phyloP scores from a whole-genome alignment of 257 asterid species.

The Ligustrum vulgare region DNA sequence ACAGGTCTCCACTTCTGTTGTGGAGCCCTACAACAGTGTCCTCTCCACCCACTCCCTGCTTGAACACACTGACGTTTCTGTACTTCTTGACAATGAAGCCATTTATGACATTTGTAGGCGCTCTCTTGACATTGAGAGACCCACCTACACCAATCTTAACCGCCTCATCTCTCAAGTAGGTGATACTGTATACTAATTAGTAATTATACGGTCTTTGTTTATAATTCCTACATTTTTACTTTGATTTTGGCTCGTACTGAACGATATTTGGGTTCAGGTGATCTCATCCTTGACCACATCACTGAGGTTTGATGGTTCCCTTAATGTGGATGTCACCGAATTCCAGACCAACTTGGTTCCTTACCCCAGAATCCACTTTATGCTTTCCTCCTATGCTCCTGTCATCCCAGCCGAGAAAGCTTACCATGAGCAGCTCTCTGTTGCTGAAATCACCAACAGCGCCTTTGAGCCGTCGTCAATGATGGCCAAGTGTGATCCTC shows the following conservation, averaged over 20 bases:
- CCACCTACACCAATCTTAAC: constrained; percentile 44
- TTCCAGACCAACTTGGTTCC: constrained; percentile 49
- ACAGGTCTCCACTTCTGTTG: constrained; percentile 49
- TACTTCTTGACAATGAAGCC: constrained; percentile 44
- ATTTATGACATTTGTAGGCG: constrained; percentile 47
- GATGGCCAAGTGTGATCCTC: constrained; percentile 50
- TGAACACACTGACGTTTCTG: constrained; percentile 49
- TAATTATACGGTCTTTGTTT: too few relatives aligned
- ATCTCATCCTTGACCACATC: constrained; percentile 48
- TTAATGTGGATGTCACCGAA: constrained; percentile 33
- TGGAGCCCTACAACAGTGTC: constrained; percentile 46
- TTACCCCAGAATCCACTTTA: constrained; percentile 46
- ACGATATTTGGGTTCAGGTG: constrained; percentile 24
- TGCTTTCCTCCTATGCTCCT: constrained; percentile 48
- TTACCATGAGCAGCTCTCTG: constrained; percentile 36
- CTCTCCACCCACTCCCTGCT: constrained; percentile 51
- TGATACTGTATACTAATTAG: too few relatives aligned
- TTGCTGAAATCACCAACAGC: constrained; percentile 45
- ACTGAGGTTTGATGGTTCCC: constrained; percentile 45
- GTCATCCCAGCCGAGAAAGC: constrained; percentile 35
- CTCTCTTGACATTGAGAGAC: constrained; percentile 46
- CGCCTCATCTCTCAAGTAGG: constrained; percentile 44
- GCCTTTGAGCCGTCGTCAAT: constrained; percentile 50
- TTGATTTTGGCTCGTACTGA: not conserved
- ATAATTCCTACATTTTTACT: too few relatives aligned